A percentile compares a stretch with the other conserved stretches of the same genome.
These are phyloP conservation scores for Suhomyces xylopsoci DNA, from an alignment of 805 yeast species.

Conservation along the genomic window DNA sequence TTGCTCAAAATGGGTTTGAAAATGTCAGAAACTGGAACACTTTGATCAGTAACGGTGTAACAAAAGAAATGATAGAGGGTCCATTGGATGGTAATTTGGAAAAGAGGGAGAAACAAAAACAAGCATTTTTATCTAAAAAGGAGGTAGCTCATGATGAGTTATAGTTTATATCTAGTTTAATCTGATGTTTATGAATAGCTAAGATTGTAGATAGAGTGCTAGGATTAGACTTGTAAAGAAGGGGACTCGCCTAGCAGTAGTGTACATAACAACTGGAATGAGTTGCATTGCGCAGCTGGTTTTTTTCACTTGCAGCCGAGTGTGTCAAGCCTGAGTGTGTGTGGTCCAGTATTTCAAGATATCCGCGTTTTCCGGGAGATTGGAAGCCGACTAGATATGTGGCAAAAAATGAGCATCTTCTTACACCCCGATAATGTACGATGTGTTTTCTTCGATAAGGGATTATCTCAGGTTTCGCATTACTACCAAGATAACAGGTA, in stretches of 20 bases:
- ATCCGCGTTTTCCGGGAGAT: background rate
- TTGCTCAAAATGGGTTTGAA: constrained; percentile 66
- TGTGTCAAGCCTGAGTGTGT: too few species aligned
- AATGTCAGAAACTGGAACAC: constrained; percentile 60
- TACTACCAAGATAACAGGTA: too few species aligned
- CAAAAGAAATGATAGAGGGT: constrained; percentile 39
- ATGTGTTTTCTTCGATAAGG: too few species aligned
- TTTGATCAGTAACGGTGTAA: constrained; percentile 42
- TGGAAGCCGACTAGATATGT: background rate
- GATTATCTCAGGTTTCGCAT: too few species aligned
- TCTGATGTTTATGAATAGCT: background rate
- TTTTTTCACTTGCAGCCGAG: too few species aligned
- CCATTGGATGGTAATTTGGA: constrained; percentile 35
- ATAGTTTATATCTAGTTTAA: background rate
- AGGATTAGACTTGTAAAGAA: too few species aligned
- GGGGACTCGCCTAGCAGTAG: too few species aligned
- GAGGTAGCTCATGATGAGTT: background rate
- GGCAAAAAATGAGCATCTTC: background rate
- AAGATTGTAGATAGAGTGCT: too few species aligned
- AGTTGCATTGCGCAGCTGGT: too few species aligned
- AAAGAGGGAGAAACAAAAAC: constrained; percentile 24
- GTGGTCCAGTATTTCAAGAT: too few species aligned
- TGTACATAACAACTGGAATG: too few species aligned
- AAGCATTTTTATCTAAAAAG: constrained; percentile 4
- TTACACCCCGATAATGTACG: too few species aligned